Base-by-base conservation (phyloP, 768 basidiomycete species). In the Kwoniella europaea region DNA sequence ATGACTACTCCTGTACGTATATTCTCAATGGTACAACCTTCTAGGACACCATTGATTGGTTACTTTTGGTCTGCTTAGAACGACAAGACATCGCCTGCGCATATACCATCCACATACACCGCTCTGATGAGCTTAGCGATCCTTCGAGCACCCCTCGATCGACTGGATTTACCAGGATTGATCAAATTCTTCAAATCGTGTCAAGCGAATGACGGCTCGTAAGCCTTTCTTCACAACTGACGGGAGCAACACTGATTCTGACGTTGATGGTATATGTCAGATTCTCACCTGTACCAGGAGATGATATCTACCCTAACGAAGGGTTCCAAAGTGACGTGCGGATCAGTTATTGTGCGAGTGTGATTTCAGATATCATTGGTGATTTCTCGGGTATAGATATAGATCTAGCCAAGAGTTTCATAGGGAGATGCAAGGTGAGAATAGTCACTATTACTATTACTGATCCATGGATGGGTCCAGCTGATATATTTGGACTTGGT, bases 71-170 rank as follows among this genome's bases (percentile, higher is more conserved):
- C 29, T n/a, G 12, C 0, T 0, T 16, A 78, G 75, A 71, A 73
- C 41, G 58, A 55, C 4, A 52, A 68, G 24, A 73, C 76, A 74
- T 72, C 71, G 64, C 87, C 88, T 18, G 91, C 92, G 0, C 91
- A 98, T 82, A 85, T 98, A 16, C 93, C 97, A 65, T 92, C 94
- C 88, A 94, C 95, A 9, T 99, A 98, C 78, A 93, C 94, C 1
- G 93, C 94, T 0, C 81, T 99, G 12, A 84, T 97, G 4, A 88
- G 89, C 0, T 89, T 99, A 12, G 89, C 91, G 0, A 90, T 97
- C 71, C 87, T 99, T 27, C 88, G 91, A n/a, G 96, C 97, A 78
- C 90, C 92, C 74, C 91, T 95, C 76, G 83, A 87, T 43, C 85
- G 85, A 65, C 85, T 99, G 24, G 88, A 98, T 76, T 87, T 90